Percentiles rank a stretch among this genome's conserved stretches.
These are phyloP conservation scores for Chaetomiaceae sp. DNA, from an alignment of 2,329 filamentous ascomycete genomes.

Conservation along the genomic window DNA sequence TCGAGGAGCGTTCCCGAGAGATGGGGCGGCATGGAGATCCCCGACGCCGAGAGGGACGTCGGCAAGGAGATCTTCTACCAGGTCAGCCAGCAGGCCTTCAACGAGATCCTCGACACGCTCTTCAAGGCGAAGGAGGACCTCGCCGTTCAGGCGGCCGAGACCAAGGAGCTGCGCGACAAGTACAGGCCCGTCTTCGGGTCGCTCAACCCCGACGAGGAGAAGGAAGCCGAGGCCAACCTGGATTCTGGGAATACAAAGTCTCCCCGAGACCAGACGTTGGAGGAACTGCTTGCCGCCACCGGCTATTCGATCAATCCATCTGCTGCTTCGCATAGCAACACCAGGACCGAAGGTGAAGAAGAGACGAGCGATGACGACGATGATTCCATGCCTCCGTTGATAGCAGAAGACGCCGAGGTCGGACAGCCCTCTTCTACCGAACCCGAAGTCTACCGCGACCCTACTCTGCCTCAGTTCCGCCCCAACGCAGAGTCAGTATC, in stretches of 20 bases:
- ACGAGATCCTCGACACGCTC: constrained; percentile 81
- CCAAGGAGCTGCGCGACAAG: constrained; percentile 56
- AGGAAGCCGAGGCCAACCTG: constrained; percentile 16
- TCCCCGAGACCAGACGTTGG: constrained; percentile 31
- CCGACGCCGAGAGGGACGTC: constrained; percentile 74
- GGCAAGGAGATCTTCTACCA: constrained; percentile 89
- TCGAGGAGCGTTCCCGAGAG: constrained; percentile 68
- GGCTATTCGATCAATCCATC: constrained; percentile 41
- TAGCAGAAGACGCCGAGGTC: constrained; percentile 16
- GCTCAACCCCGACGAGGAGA: constrained; percentile 33
- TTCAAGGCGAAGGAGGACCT: constrained; percentile 79
- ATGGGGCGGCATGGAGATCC: constrained; percentile 74
- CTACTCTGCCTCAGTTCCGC: constrained; percentile 32
- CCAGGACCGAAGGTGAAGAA: constrained; percentile 15
- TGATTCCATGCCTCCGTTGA: constrained; percentile 1
- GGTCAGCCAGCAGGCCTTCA: constrained; percentile 86
- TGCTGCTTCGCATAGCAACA: constrained; percentile 19
- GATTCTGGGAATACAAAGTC: constrained; percentile 19
- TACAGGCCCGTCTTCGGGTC: constrained; percentile 47
- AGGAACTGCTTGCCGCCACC: constrained; percentile 40
- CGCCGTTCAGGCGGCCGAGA: constrained; percentile 62
- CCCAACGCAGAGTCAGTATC: constrained; percentile 9
- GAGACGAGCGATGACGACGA: constrained; percentile 14
- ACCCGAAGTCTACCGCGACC: constrained; percentile 43
- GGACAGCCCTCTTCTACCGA: constrained; percentile 8